Evolutionary conservation across 768 basidiomycete genomes (phyloP), one percentile per base, ranked within the genome.

Genomic region (Clathrus columnatus): DNA sequence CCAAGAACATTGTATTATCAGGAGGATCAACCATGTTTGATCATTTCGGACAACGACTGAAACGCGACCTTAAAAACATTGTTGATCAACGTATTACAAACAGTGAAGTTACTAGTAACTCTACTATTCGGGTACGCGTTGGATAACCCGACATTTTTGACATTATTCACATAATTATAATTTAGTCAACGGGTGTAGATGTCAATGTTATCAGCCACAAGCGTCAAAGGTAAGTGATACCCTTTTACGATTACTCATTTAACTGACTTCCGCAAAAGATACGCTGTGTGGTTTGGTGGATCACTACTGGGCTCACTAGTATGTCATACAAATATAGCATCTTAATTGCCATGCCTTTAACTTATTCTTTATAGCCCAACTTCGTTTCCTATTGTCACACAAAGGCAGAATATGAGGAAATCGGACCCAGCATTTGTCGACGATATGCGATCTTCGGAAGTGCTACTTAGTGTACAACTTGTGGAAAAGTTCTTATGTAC

Each of bases 1-100:
- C 16, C 57, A 8, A 93, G 91, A 99, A 98, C 71, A 98, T 98
- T 54, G 96, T 99, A 6, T 72, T 98, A 1, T 93, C 90, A 0
- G 96, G 96, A 55, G 96, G 96, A 20, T 95, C 92, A 8, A 98
- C 96, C 48, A 98, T 97, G 95, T 98, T 98, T 78, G 91, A 95
- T 62, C 86, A 97, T 74, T 98, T 99, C 65, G 92, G 91, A n/a
- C 85, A 91, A 67, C 84, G 96, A 45, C 80, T 99, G 60, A 94
- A 98, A 74, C 83, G 94, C 43, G 95, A 99, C 65, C 72, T 99
- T 44, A 96, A 92, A 74, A 87, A 89, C 62, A 72, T 99, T 21
- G 95, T 98, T 24, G 94, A 97, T 69, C 85, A 84, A 58, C 76
- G 96, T 57, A 78, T 99, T 59, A 85, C 92, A 60, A 80, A 81